phyloP scores from a whole-genome alignment of 179 eudicot species.

The Camellia oleifera region DNA sequence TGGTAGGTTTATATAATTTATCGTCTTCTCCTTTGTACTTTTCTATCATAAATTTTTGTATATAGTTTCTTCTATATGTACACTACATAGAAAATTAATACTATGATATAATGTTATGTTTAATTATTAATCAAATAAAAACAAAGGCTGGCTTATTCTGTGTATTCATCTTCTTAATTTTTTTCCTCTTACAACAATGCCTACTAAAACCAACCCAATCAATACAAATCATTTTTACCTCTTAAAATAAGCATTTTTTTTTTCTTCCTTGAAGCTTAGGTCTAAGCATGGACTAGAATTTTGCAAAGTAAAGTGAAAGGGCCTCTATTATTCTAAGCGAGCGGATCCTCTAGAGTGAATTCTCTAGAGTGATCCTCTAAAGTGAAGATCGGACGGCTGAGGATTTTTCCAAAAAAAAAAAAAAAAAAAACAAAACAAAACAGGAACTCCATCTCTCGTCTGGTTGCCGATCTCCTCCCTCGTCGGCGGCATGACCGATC shows the following conservation, averaged over 20 bases:
- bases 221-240: constrained; percentile 15
- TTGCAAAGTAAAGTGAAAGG: constrained; percentile 11
- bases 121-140: not conserved
- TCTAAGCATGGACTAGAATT: constrained; percentile 2
- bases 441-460: too few species aligned
- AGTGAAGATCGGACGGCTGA: too few species aligned
- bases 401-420: too few species aligned
- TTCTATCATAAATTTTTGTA: constrained; percentile 12
- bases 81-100: not conserved
- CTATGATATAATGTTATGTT: not conserved
- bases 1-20: not conserved
- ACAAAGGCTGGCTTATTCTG: not conserved
- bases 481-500: too few species aligned
- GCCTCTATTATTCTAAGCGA: constrained; percentile 26
- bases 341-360: too few species aligned
- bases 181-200: not conserved
- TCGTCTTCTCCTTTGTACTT: constrained; percentile 21
- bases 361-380: too few species aligned
- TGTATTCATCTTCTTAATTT: not conserved
- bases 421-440: too few species aligned
- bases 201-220: constrained; percentile 26
- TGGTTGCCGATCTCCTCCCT: too few species aligned
- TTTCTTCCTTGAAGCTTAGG: too few species aligned
- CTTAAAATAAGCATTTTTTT: not conserved
- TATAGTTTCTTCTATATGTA: constrained; percentile 1